Evolutionary conservation across 768 basidiomycete genomes (phyloP).

Genomic region (Amanita phalloides): DNA sequence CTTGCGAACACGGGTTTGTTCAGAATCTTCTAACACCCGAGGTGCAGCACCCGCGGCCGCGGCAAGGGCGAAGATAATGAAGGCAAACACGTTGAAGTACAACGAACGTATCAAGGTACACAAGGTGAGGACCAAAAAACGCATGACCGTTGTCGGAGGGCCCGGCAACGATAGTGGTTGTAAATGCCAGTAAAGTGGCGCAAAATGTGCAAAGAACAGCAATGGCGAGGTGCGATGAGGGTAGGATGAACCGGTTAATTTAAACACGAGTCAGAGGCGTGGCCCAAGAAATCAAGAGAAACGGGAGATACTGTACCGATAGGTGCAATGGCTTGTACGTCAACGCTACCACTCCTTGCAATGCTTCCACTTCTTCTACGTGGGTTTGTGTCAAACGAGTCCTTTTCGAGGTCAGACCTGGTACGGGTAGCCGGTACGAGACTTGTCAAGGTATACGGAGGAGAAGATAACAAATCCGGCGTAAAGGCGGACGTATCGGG

Average conservation of each 20-base stretch:
- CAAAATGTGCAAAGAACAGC: background rate
- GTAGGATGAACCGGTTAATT: background rate
- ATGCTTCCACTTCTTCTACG: conserved; percentile 5
- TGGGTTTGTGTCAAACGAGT: background rate
- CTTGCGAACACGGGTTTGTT: conserved; percentile 52
- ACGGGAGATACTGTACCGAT: conserved; percentile 19
- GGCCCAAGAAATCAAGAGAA: conserved; percentile 1
- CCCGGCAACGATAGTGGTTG: background rate
- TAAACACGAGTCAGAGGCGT: conserved; percentile 7
- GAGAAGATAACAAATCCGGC: conserved; percentile 12
- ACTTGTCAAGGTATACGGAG: conserved; percentile 23
- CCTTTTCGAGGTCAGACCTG: conserved; percentile 52
- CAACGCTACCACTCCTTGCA: conserved; percentile 18
- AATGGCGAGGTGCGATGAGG: background rate
- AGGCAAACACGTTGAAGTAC: conserved; percentile 7
- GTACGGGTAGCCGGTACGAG: conserved; percentile 58
- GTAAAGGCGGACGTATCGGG: conserved; percentile 4
- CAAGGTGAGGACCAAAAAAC: background rate
- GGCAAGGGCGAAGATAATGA: conserved; percentile 7
- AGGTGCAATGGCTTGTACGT: conserved; percentile 17
- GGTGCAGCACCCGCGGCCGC: conserved; percentile 11
- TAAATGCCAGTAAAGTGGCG: background rate
- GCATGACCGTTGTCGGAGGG: conserved; percentile 1
- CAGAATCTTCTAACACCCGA: conserved; percentile 24
- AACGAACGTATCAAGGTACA: conserved; percentile 4